phyloP scores from a whole-genome alignment of 805 yeast genomes.

The Candida palmyrensis region DNA sequence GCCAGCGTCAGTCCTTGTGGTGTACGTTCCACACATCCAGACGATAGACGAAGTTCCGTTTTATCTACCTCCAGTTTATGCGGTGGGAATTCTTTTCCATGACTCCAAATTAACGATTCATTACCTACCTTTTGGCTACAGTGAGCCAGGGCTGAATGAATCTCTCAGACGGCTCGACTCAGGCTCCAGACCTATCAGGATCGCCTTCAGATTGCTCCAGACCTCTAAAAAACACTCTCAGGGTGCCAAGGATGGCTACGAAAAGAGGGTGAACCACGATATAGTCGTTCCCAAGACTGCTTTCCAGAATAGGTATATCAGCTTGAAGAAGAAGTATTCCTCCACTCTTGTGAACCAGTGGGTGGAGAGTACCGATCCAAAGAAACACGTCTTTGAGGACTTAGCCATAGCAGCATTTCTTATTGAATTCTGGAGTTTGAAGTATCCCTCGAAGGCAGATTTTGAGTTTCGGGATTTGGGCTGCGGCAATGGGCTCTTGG shows the following conservation, averaged over 20 bases:
- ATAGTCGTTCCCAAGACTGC: constrained; percentile 73
- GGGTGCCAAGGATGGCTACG: constrained; percentile 82
- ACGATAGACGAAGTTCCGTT: constrained; percentile 65
- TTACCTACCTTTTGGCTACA: constrained; percentile 56
- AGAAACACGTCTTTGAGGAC: constrained; percentile 94
- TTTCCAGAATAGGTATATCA: constrained; percentile 78
- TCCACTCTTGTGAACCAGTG: constrained; percentile 69
- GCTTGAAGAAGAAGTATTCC: constrained; percentile 78
- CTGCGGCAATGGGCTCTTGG: constrained; percentile 90
- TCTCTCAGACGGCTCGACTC: constrained; percentile 30
- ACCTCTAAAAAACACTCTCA: constrained; percentile 80
- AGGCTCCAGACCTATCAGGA: constrained; percentile 66
- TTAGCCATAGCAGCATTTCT: constrained; percentile 92
- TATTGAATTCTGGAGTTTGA: constrained; percentile 74
- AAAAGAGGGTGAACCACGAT: constrained; percentile 86
- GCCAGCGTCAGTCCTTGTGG: constrained; percentile 47
- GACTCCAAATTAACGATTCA: constrained; percentile 57
- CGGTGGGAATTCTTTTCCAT: constrained; percentile 64
- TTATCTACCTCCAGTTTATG: constrained; percentile 81
- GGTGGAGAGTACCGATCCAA: constrained; percentile 94
- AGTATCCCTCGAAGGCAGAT: constrained; percentile 35
- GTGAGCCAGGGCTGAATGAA: constrained; percentile 15
- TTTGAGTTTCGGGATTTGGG: constrained; percentile 86
- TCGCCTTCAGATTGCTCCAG: constrained; percentile 71
- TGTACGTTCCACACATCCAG: constrained; percentile 74